These are phyloP conservation scores for Penicillium brevicompactum DNA, from an alignment of 2,329 filamentous ascomycete genomes.

Conservation along the genomic window DNA sequence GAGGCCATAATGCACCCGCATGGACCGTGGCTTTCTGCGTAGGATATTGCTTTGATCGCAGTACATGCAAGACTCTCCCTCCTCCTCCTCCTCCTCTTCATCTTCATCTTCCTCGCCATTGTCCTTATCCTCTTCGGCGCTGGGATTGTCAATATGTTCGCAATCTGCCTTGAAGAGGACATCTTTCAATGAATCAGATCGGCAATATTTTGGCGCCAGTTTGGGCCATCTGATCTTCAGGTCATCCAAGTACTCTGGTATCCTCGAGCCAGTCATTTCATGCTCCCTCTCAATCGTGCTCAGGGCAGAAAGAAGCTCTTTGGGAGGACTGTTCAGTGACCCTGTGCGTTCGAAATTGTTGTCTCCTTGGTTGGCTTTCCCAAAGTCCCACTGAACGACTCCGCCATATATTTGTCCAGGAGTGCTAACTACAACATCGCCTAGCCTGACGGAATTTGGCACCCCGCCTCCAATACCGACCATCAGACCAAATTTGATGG, in stretches of 20 bases:
- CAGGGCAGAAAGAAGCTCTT: not conserved
- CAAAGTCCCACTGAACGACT: conserved; percentile 17
- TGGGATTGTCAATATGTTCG: too few relatives aligned
- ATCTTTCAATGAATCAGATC: not conserved
- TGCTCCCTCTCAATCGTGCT: conserved; percentile 1
- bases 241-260: conserved; percentile 7
- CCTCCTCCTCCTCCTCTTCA: too few relatives aligned
- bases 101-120: too few relatives aligned
- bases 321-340: not conserved
- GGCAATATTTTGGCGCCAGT: conserved; percentile 5
- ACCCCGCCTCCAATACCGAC: conserved; percentile 24
- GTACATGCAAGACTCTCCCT: too few relatives aligned
- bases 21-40: too few relatives aligned
- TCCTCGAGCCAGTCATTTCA: conserved; percentile 8
- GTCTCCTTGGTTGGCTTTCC: conserved; percentile 6
- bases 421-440: conserved; percentile 21
- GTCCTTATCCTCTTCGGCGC: too few relatives aligned
- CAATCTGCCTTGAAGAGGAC: not conserved
- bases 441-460: conserved; percentile 19
- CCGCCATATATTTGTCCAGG: conserved; percentile 3
- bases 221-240: conserved; percentile 2
- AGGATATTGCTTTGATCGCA: conserved; percentile 1
- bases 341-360: conserved; percentile 5
- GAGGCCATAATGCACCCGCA: not conserved
- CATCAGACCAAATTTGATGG: conserved; percentile 20